Evolutionary conservation across 106 monocot genomes (phyloP), one percentile per base, ranked within the genome.

Genomic region (Dioscorea alata): DNA sequence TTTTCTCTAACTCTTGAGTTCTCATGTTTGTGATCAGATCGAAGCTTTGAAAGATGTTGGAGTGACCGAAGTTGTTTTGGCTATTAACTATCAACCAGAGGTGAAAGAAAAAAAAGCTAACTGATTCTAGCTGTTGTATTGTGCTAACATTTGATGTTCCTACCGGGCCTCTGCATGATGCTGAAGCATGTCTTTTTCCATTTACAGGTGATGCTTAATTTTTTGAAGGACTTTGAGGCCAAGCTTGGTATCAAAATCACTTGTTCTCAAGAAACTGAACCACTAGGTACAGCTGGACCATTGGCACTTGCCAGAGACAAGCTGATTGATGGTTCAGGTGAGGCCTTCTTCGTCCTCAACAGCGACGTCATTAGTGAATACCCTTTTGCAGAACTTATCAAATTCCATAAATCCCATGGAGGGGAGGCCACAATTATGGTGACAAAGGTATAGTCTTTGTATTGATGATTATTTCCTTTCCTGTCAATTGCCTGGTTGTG

Each of bases 351-450:
- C 59, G 85, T 89, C 25, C 85, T n/a, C n/a, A n/a, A n/a, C n/a
- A n/a, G n/a, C n/a, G n/a, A n/a, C n/a, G n/a, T n/a, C n/a, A n/a
- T n/a, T 50, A 74, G 79, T 42, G 89, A 89, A 50, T 89, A 89
- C 54, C 84, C 89, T 16, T 82, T 89, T 49, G 71, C 42, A 19
- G 77, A 89, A 33, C 69, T 85, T 24, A 77, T 85, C 18, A 54
- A 74, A 21, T 89, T 82, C 66, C 89, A 89, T 54, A 89, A 82
- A 52, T 31, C 68, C 24, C 89, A 85, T 48, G 85, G 74, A 13
- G 85, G 89, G 20, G 89, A 85, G 63, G 89, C 85, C 13, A 79
- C 85, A 25, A 85, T 89, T 6, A 76, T 89, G 81, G 89, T 85
- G 0, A 89, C 89, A 25, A 85, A 89, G 85, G 88, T 88, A 63